These are phyloP conservation scores for Lachnellula hyalina DNA, from an alignment of 2,329 filamentous ascomycete genomes.

Conservation along the genomic window DNA sequence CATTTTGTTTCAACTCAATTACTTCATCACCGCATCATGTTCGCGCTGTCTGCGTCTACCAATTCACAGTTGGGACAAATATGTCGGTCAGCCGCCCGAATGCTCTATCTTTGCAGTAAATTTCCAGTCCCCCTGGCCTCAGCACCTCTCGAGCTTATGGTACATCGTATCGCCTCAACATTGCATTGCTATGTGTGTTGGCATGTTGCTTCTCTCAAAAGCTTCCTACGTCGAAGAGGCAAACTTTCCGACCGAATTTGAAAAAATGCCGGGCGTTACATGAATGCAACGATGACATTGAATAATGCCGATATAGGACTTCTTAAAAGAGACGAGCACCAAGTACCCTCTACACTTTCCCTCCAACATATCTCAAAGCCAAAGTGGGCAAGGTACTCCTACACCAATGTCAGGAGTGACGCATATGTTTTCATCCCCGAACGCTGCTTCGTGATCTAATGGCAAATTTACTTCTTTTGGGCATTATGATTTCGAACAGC, in stretches of 20 bases:
- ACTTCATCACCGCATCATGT: constrained; percentile 46
- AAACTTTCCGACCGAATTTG: constrained; percentile 19
- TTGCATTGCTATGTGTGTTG: constrained; percentile 39
- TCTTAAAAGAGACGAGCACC: constrained; percentile 9
- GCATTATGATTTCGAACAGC: constrained; percentile 15
- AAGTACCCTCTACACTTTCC: not conserved
- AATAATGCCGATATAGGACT: constrained; percentile 24
- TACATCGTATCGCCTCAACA: constrained; percentile 40
- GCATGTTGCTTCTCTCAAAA: constrained; percentile 32
- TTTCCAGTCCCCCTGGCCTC: constrained; percentile 40
- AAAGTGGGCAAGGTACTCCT: not conserved
- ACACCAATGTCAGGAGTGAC: not conserved
- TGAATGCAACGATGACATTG: constrained; percentile 23
- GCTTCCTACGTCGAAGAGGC: constrained; percentile 20
- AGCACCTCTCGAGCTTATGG: constrained; percentile 43
- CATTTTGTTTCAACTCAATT: constrained; percentile 36
- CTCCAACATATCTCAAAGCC: not conserved
- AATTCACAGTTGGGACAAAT: constrained; percentile 22
- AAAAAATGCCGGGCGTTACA: constrained; percentile 24
- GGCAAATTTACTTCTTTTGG: constrained; percentile 13
- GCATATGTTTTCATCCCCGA: constrained; percentile 9
- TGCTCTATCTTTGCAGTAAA: constrained; percentile 37
- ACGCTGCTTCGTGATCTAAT: constrained; percentile 3
- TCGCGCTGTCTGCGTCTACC: constrained; percentile 33
- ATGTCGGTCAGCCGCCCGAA: constrained; percentile 33